These are phyloP conservation scores for Aspergillus fijiensis DNA, from an alignment of 2,329 filamentous ascomycete genomes.

Conservation along the genomic window DNA sequence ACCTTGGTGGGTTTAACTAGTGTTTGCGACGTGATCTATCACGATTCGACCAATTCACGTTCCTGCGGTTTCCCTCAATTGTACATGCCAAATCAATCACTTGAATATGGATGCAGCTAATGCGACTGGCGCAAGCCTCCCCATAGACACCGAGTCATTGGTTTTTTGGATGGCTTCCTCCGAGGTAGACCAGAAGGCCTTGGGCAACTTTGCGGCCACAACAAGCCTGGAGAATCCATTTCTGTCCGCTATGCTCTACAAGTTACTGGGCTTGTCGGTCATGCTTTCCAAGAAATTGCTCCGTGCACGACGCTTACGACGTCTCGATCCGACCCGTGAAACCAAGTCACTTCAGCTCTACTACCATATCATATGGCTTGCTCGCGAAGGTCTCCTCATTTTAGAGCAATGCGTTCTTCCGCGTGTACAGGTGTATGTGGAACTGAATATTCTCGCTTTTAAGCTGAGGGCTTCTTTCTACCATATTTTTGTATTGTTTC, in stretches of 20 bases:
- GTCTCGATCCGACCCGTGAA: constrained; percentile 73
- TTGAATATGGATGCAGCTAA: constrained; percentile 29
- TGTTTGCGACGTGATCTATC: not conserved
- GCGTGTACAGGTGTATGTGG: constrained; percentile 72
- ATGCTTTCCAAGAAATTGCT: constrained; percentile 82
- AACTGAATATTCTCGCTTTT: constrained; percentile 84
- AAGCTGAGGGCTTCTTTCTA: constrained; percentile 94
- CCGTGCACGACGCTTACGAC: constrained; percentile 77
- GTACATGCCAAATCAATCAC: not conserved
- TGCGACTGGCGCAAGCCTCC: constrained; percentile 26
- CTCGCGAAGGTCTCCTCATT: constrained; percentile 84
- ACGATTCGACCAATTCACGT: not conserved
- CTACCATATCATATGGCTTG: constrained; percentile 91
- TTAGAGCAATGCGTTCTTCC: constrained; percentile 84
- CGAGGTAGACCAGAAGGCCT: constrained; percentile 95
- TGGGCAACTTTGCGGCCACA: constrained; percentile 80
- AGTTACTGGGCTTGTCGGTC: constrained; percentile 85
- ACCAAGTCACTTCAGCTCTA: constrained; percentile 81
- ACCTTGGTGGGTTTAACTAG: not conserved
- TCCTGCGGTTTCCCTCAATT: not conserved
- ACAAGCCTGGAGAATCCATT: constrained; percentile 76
- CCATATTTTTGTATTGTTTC: constrained; percentile 94
- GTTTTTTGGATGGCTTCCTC: constrained; percentile 79
- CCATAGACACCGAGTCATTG: constrained; percentile 31
- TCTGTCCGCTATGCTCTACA: constrained; percentile 75